These are phyloP conservation scores for Podochytrium sp. DNA, from an alignment of 192 early-diverging fungal genomes.

Conservation along the genomic window DNA sequence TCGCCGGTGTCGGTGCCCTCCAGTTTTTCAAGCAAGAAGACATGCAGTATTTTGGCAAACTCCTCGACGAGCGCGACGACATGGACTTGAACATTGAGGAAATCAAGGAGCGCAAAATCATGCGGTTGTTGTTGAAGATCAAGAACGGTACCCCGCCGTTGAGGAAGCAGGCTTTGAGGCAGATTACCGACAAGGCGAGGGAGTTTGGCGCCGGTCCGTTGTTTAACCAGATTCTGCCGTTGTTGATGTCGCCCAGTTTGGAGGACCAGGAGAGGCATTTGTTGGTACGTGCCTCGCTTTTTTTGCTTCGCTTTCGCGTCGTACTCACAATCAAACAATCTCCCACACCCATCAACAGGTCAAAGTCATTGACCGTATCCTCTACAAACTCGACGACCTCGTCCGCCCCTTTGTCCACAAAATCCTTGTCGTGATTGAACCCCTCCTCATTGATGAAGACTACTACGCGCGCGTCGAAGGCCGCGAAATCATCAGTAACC, in stretches of 20 bases:
- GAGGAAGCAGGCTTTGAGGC: conserved; percentile 90
- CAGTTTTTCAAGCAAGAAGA: conserved; percentile 97
- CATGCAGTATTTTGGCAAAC: conserved; percentile 94
- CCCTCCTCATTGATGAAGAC: conserved; percentile 95
- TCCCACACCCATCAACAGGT: conserved; percentile 21
- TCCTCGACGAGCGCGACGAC: conserved; percentile 83
- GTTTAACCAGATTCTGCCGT: conserved; percentile 94
- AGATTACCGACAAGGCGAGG: conserved; percentile 94
- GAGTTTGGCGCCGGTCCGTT: conserved; percentile 93
- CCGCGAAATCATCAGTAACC: conserved; percentile 96
- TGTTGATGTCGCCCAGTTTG: conserved; percentile 95
- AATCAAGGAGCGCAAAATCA: conserved; percentile 92
- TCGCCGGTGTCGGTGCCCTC: conserved; percentile 82
- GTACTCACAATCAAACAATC: neutral
- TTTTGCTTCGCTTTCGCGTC: neutral
- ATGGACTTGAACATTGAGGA: conserved; percentile 81
- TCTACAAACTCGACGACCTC: conserved; percentile 95
- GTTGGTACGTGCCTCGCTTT: conserved; percentile 58
- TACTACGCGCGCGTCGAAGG: conserved; percentile 97
- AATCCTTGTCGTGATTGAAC: conserved; percentile 98
- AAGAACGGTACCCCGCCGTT: conserved; percentile 97
- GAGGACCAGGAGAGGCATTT: conserved; percentile 99
- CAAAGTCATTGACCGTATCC: conserved; percentile 95
- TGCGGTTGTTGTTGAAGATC: conserved; percentile 94
- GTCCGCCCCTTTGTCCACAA: conserved; percentile 97